Base-by-base conservation (phyloP, 257 asterid genomes). In the Eustoma russellianum region DNA sequence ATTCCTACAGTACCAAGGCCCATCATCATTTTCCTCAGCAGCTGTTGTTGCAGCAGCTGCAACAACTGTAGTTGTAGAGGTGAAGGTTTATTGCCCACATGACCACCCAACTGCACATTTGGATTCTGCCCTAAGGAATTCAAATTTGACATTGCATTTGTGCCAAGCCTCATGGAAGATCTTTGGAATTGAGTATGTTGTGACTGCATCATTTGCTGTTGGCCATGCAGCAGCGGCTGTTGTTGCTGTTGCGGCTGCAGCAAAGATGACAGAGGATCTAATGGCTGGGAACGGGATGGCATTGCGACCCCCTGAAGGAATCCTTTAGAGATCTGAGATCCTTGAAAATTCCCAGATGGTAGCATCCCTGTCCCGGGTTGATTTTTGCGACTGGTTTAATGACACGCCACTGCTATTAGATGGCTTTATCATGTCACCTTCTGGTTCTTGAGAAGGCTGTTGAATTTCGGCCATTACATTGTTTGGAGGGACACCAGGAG, bases 1-100 rank as follows among this genome's bases (percentile, higher is more conserved):
- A 82, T 78, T 65, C 92, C 83, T 24, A 81, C 87, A 43, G 57
- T 72, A 64, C 94, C 94, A 46, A 83, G 72, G 45, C 92, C 71
- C 46, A 75, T 58, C 83, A 92, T 78, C 80, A 83, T 80, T 60
- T 81, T 92, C 66, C 94, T 84, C 81, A 80, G 96, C 74, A 73
- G 64, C 24, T 66, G 68, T 46, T 65, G 49, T 33, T 70, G 82
- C 54, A 69, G 85, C 33, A 62, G 94, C 17, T 81, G 94, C 53
- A 83, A 56, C 59, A 88, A 15, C 73, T 86, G 94, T 64, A 82
- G 81, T 59, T 82, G 96, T 61, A 78, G 61, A 33, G 79, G 54
- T 0, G 91, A 53, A 17, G 62, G 51, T 49, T 80, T 91, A 73
- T 60, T 85, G 24, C 68, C 64, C 82, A 82, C 69, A 57, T 77